These are phyloP conservation scores for Chondrus crispus DNA, from an alignment of 23 red algal genomes.

Conservation along the genomic window DNA sequence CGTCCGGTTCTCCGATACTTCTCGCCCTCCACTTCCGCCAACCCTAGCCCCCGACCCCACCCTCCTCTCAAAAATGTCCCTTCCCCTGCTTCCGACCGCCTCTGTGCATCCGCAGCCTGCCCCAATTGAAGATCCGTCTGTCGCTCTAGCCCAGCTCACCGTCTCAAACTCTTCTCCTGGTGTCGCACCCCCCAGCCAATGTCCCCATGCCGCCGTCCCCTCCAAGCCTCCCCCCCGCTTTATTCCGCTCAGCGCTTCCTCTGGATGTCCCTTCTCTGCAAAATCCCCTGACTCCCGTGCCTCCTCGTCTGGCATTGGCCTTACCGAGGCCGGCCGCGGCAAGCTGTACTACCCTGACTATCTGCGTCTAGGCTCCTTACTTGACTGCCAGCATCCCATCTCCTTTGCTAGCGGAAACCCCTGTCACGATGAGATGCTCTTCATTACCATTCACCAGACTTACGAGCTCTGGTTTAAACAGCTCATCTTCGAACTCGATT, in stretches of 20 bases:
- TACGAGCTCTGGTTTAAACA: constrained; percentile 99
- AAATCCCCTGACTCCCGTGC: neutral
- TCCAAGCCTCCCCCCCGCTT: neutral
- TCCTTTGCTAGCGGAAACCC: constrained; percentile 53
- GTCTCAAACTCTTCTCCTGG: neutral
- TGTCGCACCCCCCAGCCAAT: too few relatives aligned
- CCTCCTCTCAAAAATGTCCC: neutral
- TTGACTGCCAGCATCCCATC: constrained; percentile 77
- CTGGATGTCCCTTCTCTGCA: constrained; percentile 33
- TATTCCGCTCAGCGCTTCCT: neutral
- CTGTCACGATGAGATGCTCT: constrained; percentile 98
- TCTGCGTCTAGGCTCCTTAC: constrained; percentile 56
- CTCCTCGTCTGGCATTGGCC: neutral
- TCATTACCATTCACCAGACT: constrained; percentile 98
- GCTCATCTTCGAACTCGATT: constrained; percentile 93
- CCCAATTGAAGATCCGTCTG: neutral
- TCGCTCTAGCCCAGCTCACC: neutral
- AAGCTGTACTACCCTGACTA: constrained; percentile 84
- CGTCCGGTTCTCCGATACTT: neutral
- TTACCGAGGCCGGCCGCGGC: constrained; percentile 28
- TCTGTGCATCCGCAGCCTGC: neutral
- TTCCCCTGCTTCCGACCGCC: neutral
- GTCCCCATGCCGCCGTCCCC: neutral
- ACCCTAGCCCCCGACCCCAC: neutral
- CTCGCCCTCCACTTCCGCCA: neutral